Base-by-base conservation (phyloP, 2,329 filamentous ascomycete species). In the Hyphodiscus sp. region DNA sequence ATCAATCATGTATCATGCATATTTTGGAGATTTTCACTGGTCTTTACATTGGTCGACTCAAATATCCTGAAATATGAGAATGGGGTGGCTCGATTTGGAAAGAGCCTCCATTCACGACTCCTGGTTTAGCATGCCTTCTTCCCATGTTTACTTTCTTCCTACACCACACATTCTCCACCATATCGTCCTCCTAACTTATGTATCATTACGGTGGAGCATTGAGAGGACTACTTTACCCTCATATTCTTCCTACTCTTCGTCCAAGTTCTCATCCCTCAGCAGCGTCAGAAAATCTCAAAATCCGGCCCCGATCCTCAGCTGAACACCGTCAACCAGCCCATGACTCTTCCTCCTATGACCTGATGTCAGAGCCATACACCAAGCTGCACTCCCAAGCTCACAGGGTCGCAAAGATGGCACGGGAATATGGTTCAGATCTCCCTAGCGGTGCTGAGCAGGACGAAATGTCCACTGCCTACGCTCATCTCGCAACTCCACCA, bases 171-270 rank as follows among this genome's bases (percentile, higher is more conserved):
- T 23, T 20, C 16, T 44, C 18, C 16, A 20, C 45, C 41, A 23
- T 4, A 11, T 19, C 19, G 33, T 13, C 11, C 33, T 13, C 33
- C 16, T 2, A 38, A 13, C 13, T 2, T 4, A 58, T 57, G 49
- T 53, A 58, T 54, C n/a, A 0, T 41, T 58, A 58, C 55, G 18
- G 20, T 60, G 60, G 58, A 47, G 45, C 29, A 18, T 49, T 52
- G 23, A 44, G 50, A 47, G 47, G 50, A 30, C 50, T 55, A 41
- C 30, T 47, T 41, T 58, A 55, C 56, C 53, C 54, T 48, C 55
- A 54, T 47, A 47, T 52, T 18, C 45, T 53, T 38, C 45, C 50
- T 45, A 45, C 49, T 29, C 38, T 44, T 48, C 45, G 30, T 43
- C 19, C 54, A 38, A 47, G 23, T 38, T 49, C 52, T 20, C 49